Conservation (phyloP, 176 grass and related monocot species). For the Avena insularis region DNA sequence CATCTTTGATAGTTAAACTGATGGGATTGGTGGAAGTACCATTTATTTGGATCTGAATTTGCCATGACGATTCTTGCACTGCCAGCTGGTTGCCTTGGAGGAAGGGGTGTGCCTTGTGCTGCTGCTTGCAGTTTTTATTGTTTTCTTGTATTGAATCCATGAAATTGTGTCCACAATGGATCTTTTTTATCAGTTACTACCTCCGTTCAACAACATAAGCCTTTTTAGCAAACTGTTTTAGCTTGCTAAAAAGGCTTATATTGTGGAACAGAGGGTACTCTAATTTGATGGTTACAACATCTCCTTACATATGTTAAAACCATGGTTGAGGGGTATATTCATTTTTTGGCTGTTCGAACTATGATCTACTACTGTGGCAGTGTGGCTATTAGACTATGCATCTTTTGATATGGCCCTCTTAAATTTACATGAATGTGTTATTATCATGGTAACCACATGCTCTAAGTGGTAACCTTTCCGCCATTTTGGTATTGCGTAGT, state of each 20-base stretch:
- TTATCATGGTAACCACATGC: constrained; percentile 38
- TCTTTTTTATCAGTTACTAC: background rate
- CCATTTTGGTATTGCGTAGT: constrained; percentile 15
- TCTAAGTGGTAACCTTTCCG: constrained; percentile 4
- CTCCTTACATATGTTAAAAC: constrained; percentile 30
- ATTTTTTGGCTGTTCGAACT: constrained; percentile 31
- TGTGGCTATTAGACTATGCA: constrained; percentile 11
- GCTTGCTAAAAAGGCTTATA: no score
- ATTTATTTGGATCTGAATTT: constrained; percentile 1
- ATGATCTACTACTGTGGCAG: background rate
- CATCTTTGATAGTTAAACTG: background rate
- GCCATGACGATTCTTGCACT: constrained; percentile 3
- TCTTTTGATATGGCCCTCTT: constrained; percentile 27
- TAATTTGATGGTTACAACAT: constrained; percentile 1
- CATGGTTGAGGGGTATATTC: constrained; percentile 1
- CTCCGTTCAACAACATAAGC: no score
- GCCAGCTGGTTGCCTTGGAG: constrained; percentile 3
- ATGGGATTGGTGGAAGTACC: background rate
- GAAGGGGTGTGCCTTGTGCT: constrained; percentile 11
- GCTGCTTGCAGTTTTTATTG: background rate
- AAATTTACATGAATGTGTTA: constrained; percentile 4
- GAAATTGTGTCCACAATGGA: background rate
- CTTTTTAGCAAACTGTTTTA: no score
- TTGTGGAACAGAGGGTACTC: background rate
- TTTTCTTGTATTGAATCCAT: background rate